phyloP scores from a whole-genome alignment of 345 rosid species.

The Luvunga scandens region DNA sequence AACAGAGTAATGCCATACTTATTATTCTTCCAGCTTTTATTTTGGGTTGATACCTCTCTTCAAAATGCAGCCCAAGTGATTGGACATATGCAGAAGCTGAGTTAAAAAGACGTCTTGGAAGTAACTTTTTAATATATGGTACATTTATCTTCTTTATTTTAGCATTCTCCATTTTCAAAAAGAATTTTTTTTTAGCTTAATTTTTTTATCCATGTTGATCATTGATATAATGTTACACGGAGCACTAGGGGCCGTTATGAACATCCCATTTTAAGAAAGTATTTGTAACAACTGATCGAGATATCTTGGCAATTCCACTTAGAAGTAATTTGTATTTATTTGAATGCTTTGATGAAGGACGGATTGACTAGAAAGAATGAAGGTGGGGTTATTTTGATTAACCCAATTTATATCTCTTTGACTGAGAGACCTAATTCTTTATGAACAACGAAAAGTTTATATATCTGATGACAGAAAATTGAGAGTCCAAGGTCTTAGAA shows the following conservation, averaged over 20 bases:
- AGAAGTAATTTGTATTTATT: not conserved
- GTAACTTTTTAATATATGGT: constrained; percentile 85
- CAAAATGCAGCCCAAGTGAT: constrained; percentile 79
- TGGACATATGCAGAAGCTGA: constrained; percentile 96
- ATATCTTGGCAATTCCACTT: not conserved
- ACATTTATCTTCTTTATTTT: constrained; percentile 11
- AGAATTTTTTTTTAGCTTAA: not conserved
- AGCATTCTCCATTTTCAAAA: not conserved
- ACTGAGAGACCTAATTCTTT: not conserved
- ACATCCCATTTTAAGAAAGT: not conserved
- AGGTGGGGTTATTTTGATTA: not conserved
- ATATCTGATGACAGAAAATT: not conserved
- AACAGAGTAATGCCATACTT: not conserved
- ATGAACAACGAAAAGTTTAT: not conserved
- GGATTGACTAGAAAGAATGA: not conserved
- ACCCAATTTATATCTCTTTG: not conserved
- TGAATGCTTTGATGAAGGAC: not conserved
- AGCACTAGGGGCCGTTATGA: not conserved
- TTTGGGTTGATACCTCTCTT: constrained; percentile 17
- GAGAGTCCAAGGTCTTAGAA: not conserved
- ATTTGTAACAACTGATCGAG: not conserved
- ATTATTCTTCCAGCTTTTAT: not conserved
- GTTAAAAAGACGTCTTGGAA: constrained; percentile 84
- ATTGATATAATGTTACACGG: not conserved
- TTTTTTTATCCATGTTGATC: not conserved